phyloP scores from a whole-genome alignment of 2,329 filamentous ascomycete species.

The Paradendryphiella salina region DNA sequence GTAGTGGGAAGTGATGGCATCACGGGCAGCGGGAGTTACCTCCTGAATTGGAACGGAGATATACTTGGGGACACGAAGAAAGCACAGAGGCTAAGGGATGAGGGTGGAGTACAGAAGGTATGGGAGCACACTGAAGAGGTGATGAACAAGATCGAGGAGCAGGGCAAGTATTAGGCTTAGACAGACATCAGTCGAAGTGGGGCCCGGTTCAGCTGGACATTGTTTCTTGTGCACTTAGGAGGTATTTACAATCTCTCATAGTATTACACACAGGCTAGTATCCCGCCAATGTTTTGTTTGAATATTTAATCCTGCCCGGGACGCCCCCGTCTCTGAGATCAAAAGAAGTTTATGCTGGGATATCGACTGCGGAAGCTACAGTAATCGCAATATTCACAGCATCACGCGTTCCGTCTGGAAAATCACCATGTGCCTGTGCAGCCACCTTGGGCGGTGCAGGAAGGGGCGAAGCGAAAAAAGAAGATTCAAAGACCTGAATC shows the following conservation, averaged over 20 bases:
- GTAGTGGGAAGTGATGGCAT: constrained; percentile 29
- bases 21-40: constrained; percentile 34
- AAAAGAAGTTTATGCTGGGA: no score
- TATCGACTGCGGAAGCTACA: neutral
- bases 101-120: constrained; percentile 34
- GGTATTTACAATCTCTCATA: neutral
- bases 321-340: no score
- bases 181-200: neutral
- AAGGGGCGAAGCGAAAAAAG: neutral
- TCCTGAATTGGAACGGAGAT: constrained; percentile 32
- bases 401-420: neutral
- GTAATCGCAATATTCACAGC: neutral
- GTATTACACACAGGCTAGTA: no score
- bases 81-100: constrained; percentile 23
- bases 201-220: neutral
- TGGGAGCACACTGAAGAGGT: constrained; percentile 41
- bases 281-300: no score
- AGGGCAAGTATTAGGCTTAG: neutral
- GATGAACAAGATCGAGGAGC: constrained; percentile 30
- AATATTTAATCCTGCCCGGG: no score
- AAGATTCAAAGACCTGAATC: neutral
- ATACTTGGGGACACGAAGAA: constrained; percentile 21
- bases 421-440: neutral
- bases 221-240: neutral
- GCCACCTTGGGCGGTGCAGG: no score